phyloP scores from a whole-genome alignment of 306 rosid species.

The Citrullus amarus region DNA sequence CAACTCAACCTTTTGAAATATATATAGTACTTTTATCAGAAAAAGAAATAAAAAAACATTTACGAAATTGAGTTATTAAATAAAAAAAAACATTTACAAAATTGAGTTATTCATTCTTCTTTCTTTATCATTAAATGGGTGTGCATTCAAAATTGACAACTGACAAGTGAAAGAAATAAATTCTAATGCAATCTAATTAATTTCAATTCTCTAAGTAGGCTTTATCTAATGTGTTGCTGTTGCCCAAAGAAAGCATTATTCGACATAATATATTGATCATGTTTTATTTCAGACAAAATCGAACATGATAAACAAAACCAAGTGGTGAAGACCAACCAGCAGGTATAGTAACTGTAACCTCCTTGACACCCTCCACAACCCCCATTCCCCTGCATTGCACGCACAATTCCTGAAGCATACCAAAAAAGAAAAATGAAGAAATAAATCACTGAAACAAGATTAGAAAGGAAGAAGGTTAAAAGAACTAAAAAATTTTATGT shows the following conservation, averaged over 20 bases:
- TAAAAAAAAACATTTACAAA: neutral
- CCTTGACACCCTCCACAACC: constrained; percentile 62
- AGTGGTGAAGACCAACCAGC: constrained; percentile 52
- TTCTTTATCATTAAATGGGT: neutral
- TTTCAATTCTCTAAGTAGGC: neutral
- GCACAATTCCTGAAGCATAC: constrained; percentile 51
- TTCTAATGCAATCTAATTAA: neutral
- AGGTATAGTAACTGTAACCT: constrained; percentile 78
- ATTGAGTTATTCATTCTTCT: neutral
- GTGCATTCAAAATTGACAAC: neutral
- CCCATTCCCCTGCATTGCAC: constrained; percentile 72
- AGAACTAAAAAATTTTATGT: constrained; percentile 4
- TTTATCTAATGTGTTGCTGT: neutral
- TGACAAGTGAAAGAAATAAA: neutral
- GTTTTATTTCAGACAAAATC: neutral
- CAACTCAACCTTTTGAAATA: neutral
- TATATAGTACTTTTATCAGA: too few relatives aligned
- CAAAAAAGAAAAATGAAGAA: constrained; percentile 10
- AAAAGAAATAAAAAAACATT: neutral
- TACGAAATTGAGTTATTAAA: neutral
- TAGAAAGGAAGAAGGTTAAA: constrained; percentile 7
- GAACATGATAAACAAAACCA: neutral
- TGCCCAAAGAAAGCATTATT: neutral
- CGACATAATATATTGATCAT: neutral
- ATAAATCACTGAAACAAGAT: constrained; percentile 10